Base-by-base conservation (phyloP, 768 basidiomycete genomes). In the Daedaleopsis nitida region DNA sequence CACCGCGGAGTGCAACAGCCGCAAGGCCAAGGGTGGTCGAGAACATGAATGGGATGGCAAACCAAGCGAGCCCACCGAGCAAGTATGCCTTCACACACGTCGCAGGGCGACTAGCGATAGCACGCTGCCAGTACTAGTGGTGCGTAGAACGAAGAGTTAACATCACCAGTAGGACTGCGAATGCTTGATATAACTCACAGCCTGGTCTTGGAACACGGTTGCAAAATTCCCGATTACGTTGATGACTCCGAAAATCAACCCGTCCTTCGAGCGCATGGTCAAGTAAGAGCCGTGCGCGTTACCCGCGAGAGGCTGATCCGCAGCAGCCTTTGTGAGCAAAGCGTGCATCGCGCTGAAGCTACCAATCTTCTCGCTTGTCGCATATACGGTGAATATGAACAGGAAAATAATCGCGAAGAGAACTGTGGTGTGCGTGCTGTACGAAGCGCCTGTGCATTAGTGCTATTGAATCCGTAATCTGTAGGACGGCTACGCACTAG, bases 41-140 rank as follows among this genome's bases (percentile, higher is more conserved):
- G 66, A 98, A 86, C 8, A 84, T 83, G 72, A 95, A 92, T 0
- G 93, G 93, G 60, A 95, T 93, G 1, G 90, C 85, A 69, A 96
- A 94, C 95, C 96, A 97, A 1, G 92, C 89, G 9, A 95, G 71
- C 3, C 94, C 95, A 47, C 95, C 96, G 9, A 94, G 80, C 4
- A 96, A 78, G 76, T 94, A 98, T 0, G 91, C 95, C 73, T 94
- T 95, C 60, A 96, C 94, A 13, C 89, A 90, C n/a, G 83, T 87
- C 1, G 85, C 87, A 0, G 93, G 94, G 16, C 87, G 78, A 61
- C 87, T 89, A 1, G 96, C 95, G 69, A 97, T 94, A 1, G 94
- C 94, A 13, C 93, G 83, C 70, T 94, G 92, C 88, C 92, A 96
- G 74, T 96, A 98, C 69, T 71, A 35, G 9, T 45, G 10, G 23